These are phyloP conservation scores for Mucor racemosus DNA, from an alignment of 371 early-diverging fungal species.

Conservation along the genomic window DNA sequence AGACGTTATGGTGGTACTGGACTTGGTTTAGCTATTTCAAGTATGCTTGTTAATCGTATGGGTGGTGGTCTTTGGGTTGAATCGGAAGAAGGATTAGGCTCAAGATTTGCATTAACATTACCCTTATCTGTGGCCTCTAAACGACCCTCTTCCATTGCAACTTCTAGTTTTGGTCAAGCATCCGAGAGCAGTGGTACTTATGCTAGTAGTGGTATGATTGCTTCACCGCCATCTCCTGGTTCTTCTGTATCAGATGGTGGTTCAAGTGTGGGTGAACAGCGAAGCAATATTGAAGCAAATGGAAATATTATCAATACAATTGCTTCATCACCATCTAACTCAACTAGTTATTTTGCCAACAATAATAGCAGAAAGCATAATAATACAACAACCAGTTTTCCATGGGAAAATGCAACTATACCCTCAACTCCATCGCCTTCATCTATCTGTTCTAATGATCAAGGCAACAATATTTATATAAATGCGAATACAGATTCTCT, in stretches of 20 bases:
- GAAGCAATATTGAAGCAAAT: background rate
- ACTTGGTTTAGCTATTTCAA: conserved; percentile 63
- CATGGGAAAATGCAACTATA: conserved; percentile 10
- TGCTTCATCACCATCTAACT: conserved; percentile 12
- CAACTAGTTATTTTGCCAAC: conserved; percentile 3
- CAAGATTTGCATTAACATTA: conserved; percentile 62
- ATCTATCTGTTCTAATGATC: background rate
- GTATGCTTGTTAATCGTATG: conserved; percentile 62
- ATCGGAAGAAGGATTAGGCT: conserved; percentile 58
- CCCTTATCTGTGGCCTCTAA: conserved; percentile 44
- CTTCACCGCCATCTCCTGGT: conserved; percentile 43
- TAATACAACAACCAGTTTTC: background rate
- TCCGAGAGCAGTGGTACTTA: conserved; percentile 12
- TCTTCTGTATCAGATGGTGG: conserved; percentile 39
- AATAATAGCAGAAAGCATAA: background rate
- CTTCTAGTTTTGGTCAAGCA: background rate
- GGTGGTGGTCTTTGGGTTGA: conserved; percentile 69
- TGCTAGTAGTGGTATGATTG: conserved; percentile 21
- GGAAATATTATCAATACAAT: background rate
- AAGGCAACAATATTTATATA: background rate
- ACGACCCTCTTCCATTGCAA: background rate
- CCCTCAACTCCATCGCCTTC: conserved; percentile 11
- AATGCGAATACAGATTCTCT: background rate
- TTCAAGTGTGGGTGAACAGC: conserved; percentile 25
- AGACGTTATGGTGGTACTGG: conserved; percentile 63